Conservation (phyloP, 2,329 filamentous ascomycete species). For the Neonectria faginata region DNA sequence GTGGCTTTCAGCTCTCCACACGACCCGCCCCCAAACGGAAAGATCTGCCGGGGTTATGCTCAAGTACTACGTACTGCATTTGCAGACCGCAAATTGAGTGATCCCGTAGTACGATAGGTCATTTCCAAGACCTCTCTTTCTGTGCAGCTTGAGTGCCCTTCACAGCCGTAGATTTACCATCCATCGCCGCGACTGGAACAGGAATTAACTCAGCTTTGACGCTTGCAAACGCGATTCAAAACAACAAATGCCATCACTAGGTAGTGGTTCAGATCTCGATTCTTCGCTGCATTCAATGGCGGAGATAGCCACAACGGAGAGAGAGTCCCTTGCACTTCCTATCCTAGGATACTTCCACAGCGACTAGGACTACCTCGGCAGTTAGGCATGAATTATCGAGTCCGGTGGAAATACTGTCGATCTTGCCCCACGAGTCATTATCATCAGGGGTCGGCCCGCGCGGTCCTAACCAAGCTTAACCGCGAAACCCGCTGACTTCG, state of each 20-base stretch:
- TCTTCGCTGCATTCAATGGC: background rate
- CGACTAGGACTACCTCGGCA: background rate
- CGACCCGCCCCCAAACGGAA: background rate
- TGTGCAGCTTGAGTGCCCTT: background rate
- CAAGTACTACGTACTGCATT: too few relatives aligned
- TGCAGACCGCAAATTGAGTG: background rate
- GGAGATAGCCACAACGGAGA: background rate
- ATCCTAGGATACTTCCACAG: background rate
- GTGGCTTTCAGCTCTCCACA: background rate
- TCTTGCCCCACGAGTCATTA: background rate
- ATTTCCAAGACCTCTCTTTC: background rate
- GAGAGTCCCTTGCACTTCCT: background rate
- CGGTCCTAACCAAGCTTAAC: slow-evolving; percentile 4
- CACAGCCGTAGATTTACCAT: background rate
- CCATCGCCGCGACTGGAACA: too few relatives aligned
- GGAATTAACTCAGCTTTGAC: background rate
- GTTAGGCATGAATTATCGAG: background rate
- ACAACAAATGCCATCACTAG: background rate
- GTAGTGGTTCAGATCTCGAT: background rate
- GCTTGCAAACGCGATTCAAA: background rate
- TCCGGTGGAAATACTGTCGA: background rate
- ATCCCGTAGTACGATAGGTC: background rate
- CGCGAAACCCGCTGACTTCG: slow-evolving; percentile 5
- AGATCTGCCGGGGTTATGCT: background rate
- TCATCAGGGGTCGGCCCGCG: background rate